Base-by-base conservation (phyloP, 1,284 basidiomycete species). In the Tilletia indica region DNA sequence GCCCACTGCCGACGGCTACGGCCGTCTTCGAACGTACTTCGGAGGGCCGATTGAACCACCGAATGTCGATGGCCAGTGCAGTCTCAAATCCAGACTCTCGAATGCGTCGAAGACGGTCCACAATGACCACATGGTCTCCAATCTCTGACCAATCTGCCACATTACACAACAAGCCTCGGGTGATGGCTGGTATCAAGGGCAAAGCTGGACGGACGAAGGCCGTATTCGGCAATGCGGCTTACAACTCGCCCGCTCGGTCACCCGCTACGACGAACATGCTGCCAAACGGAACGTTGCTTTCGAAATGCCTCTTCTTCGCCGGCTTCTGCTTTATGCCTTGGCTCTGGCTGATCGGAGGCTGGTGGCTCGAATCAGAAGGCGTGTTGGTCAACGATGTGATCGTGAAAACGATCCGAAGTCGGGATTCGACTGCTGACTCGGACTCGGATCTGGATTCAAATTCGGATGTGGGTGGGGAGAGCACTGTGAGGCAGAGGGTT, bases 271-370 rank as follows among this genome's bases (percentile, higher is more conserved):
- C 61, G 16, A 64, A 38, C 36, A 64, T 64, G 61, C 38, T 64
- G 12, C 61, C 61, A 9, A 34, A 34, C 19, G 61, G 61, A 3
- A 49, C 66, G 8, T 21, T 67, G 66, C 66, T 49, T 11, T 67
- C 66, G n/a, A 67, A 67, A 16, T 34, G 36, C 6, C 73, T 81
- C 69, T 81, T 81, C 72, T 79, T 73, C 71, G 77, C 77, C 11
- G 79, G 79, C 12, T 81, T 81, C 72, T 71, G 78, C 19, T 75
- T 75, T 49, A 81, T 81, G 79, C 79, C 79, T 19, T 81, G 79
- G 79, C 72, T 81, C 21, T 81, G 79, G 79, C 76, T 81, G 58
- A 74, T 81, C 25, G 79, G 79, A 8, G 79, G 79, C 21, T 81
- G 79, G 79, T 76, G 72, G 56, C 31, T 61, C 48, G 61, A 34